phyloP scores from a whole-genome alignment of 148 eudicot species.

The Cornus controversa region DNA sequence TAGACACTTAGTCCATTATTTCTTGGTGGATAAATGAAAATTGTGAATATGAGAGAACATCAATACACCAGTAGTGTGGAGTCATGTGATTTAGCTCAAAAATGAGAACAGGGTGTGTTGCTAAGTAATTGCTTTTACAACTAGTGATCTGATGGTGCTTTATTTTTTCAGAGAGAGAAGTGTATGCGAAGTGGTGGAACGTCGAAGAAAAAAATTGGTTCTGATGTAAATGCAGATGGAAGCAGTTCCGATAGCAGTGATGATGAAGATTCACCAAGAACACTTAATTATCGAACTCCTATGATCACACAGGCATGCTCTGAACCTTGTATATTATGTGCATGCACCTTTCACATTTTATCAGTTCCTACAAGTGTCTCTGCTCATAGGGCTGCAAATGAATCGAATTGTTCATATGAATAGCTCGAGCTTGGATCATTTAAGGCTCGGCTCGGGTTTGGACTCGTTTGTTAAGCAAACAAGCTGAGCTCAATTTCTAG shows the following conservation, averaged over 20 bases:
- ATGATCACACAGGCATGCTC: constrained; percentile 66
- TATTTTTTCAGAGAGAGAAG: constrained; percentile 52
- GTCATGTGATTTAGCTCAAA: too few relatives aligned
- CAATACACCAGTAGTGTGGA: too few relatives aligned
- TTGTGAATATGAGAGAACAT: too few relatives aligned
- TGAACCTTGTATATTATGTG: not conserved
- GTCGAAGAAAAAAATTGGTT: constrained; percentile 63
- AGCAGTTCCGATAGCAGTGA: constrained; percentile 72
- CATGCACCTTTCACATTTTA: too few relatives aligned
- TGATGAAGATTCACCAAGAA: constrained; percentile 71
- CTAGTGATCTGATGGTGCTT: constrained; percentile 5
- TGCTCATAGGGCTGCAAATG: too few relatives aligned
- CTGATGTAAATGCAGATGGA: constrained; percentile 51
- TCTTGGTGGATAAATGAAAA: too few relatives aligned
- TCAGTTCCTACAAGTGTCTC: too few relatives aligned
- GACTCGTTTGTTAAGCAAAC: too few relatives aligned
- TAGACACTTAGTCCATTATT: not conserved
- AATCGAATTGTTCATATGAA: too few relatives aligned
- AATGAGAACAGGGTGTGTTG: not conserved
- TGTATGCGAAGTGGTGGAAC: constrained; percentile 46
- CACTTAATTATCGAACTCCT: constrained; percentile 75
- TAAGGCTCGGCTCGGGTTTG: too few relatives aligned
- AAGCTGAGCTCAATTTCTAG: too few relatives aligned
- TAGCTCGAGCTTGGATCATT: too few relatives aligned
- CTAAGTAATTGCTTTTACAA: not conserved